These are phyloP conservation scores for Camelina sativa DNA, from an alignment of 345 rosid species.

Conservation along the genomic window DNA sequence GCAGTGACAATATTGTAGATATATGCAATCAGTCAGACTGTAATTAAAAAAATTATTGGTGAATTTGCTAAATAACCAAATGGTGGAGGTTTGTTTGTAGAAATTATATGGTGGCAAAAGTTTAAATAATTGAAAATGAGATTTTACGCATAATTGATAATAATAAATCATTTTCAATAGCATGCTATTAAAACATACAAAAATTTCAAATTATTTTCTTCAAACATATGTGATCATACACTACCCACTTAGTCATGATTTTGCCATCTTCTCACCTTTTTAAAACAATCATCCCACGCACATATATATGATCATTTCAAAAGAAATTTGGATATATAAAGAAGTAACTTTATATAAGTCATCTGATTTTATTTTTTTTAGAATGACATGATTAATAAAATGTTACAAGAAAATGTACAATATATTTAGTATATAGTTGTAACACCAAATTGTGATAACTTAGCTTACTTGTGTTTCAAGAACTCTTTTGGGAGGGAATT, in stretches of 20 bases:
- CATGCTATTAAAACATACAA: neutral
- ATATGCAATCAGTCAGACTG: neutral
- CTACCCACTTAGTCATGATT: neutral
- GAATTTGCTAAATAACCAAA: neutral
- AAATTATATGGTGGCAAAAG: neutral
- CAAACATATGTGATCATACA: neutral
- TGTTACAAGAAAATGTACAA: too few relatives aligned
- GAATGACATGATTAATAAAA: neutral
- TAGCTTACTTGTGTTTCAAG: too few relatives aligned
- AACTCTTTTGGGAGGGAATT: too few relatives aligned
- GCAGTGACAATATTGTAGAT: neutral
- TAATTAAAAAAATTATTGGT: neutral
- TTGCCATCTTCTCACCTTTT: neutral
- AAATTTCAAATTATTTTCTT: neutral
- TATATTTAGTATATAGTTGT: too few relatives aligned
- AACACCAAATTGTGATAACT: too few relatives aligned
- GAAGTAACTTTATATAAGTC: neutral
- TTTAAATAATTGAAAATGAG: neutral
- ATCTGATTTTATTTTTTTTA: neutral
- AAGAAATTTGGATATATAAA: neutral
- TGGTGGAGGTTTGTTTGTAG: neutral
- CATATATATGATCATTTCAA: neutral
- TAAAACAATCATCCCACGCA: neutral
- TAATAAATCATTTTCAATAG: neutral
- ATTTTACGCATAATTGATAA: neutral